These are phyloP conservation scores for Sporothrix pallida DNA, from an alignment of 2,329 filamentous ascomycete genomes.

Conservation along the genomic window DNA sequence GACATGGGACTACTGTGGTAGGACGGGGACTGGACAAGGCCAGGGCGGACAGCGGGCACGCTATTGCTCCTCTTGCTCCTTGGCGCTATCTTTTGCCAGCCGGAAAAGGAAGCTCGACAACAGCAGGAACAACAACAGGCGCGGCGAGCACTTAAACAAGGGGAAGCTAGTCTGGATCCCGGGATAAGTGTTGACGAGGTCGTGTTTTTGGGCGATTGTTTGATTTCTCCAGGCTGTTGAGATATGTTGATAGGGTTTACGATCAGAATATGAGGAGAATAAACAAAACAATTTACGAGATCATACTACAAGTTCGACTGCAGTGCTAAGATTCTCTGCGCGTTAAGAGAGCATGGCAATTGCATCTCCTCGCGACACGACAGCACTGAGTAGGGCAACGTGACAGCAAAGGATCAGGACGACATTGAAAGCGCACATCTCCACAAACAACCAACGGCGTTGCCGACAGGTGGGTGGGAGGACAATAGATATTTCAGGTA, in stretches of 20 bases:
- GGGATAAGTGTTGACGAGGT: neutral
- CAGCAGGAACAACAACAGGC: neutral
- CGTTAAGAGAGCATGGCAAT: too few species aligned
- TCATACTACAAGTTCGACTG: neutral
- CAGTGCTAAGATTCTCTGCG: too few species aligned
- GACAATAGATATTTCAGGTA: too few species aligned
- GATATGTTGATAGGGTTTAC: too few species aligned
- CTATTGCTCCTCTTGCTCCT: slow-evolving; percentile 3
- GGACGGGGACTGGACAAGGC: neutral
- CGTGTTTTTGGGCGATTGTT: too few species aligned
- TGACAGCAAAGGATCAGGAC: neutral
- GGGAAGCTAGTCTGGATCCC: neutral
- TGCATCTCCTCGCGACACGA: neutral
- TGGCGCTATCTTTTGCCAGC: slow-evolving; percentile 27
- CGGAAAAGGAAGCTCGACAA: slow-evolving; percentile 24
- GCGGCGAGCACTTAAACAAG: neutral
- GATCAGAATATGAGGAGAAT: too few species aligned
- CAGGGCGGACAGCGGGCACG: slow-evolving; percentile 2
- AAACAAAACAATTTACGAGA: too few species aligned
- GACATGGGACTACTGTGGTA: slow-evolving; percentile 18
- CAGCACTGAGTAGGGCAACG: neutral
- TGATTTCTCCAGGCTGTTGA: too few species aligned
- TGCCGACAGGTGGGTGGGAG: slow-evolving; percentile 24
- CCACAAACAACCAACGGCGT: slow-evolving; percentile 26
- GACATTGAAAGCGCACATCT: too few species aligned